Evolutionary conservation across 1,284 basidiomycete genomes (phyloP), one percentile per base, ranked within the genome.

Genomic region (Leucoagaricus sp.): DNA sequence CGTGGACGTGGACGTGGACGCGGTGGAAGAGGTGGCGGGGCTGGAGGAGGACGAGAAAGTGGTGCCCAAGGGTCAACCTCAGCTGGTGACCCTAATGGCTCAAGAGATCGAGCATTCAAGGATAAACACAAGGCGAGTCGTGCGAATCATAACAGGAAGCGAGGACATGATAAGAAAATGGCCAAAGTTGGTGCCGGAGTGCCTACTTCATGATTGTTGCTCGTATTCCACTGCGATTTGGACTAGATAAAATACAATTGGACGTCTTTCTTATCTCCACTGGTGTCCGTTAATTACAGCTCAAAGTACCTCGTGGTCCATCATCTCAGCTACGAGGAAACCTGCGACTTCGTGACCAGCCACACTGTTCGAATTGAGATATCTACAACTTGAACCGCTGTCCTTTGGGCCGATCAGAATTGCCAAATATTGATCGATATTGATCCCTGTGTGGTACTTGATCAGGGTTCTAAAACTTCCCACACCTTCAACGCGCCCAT

Each of bases 161-260:
- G 85, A 48, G 89, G 86, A 0, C 86, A 88, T 62, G 89, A 91
- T 65, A 89, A 86, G 70, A 92, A 92, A 72, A 83, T 91, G 85
- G 78, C 81, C 0, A 77, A 76, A 58, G 78, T 69, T 48, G 85
- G 81, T 19, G 70, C 62, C 42, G 62, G 64, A 10, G 19, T 57
- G 12, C 42, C 34, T 4, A 41, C 55, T 13, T 25, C 49, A 5
- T 57, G 40, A 19, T 52, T 23, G 28, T 25, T 23, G 5, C 21
- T 10, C 19, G 7, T 15, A 29, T 4, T 4, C 12, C 6, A 19
- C 1, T n/a, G n/a, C n/a, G n/a, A n/a, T n/a, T n/a, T n/a, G n/a
- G n/a, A n/a, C n/a, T n/a, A n/a, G n/a, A n/a, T n/a, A n/a, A 19
- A 29, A 19, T 28, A 29, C 15, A 34, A 13, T 34, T 49, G n/a